A percentile compares a stretch with the other conserved stretches of the same genome.
These are phyloP conservation scores for Tephrocybe sp. DNA, from an alignment of 768 basidiomycete species.

Conservation along the genomic window DNA sequence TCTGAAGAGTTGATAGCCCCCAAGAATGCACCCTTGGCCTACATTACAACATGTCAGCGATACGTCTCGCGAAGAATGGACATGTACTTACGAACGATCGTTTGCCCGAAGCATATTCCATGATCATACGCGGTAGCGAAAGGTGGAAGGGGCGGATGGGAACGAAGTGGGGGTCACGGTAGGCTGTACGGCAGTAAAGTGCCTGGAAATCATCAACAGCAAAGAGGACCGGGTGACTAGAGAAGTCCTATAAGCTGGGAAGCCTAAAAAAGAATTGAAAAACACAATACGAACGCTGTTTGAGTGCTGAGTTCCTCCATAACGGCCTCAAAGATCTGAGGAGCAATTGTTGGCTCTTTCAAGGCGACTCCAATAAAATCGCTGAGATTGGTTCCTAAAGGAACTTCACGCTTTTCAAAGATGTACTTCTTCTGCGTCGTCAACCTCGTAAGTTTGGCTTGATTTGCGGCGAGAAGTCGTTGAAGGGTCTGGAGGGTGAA, in stretches of 20 bases:
- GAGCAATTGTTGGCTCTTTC: slow-evolving; percentile 50
- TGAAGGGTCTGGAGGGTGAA: slow-evolving; percentile 63
- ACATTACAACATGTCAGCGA: background rate
- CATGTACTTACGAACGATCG: slow-evolving; percentile 56
- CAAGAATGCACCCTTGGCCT: slow-evolving; percentile 72
- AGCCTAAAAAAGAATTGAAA: background rate
- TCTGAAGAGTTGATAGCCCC: slow-evolving; percentile 66
- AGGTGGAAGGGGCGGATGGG: slow-evolving; percentile 74
- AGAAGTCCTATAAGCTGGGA: background rate
- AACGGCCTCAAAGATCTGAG: slow-evolving; percentile 54
- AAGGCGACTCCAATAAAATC: slow-evolving; percentile 59
- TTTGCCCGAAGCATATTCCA: slow-evolving; percentile 77
- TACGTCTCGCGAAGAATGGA: background rate
- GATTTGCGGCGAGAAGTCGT: slow-evolving; percentile 61
- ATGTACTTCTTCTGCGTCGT: slow-evolving; percentile 37
- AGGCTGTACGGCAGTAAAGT: slow-evolving; percentile 63
- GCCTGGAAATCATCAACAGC: slow-evolving; percentile 90
- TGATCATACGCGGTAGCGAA: slow-evolving; percentile 69
- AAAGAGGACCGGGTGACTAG: slow-evolving; percentile 73
- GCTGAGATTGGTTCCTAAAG: slow-evolving; percentile 45
- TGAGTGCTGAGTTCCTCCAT: slow-evolving; percentile 64
- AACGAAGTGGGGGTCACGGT: slow-evolving; percentile 72
- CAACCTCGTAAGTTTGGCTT: slow-evolving; percentile 38
- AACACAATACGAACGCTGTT: slow-evolving; percentile 44
- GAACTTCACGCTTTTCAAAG: slow-evolving; percentile 47